A percentile compares a stretch with the other conserved stretches of the same genome.
These are phyloP conservation scores for Sarocladiaceae sp. DNA, from an alignment of 2,329 filamentous ascomycete genomes.

Conservation along the genomic window DNA sequence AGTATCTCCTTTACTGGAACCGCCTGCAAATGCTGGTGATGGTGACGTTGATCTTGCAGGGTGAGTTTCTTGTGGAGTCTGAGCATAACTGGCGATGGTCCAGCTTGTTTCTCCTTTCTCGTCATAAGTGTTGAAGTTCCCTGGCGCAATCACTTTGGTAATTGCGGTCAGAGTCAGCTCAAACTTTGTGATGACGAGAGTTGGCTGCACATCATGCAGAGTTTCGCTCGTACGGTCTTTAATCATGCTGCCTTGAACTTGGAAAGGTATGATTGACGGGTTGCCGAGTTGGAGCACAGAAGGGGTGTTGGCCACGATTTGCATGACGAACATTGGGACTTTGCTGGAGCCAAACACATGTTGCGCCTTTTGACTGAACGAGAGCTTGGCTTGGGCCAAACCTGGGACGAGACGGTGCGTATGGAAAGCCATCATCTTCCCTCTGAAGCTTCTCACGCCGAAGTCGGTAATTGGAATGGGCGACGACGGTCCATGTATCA, in stretches of 20 bases:
- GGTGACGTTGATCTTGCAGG: not conserved
- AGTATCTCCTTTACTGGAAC: not conserved
- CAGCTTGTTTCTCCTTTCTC: not conserved
- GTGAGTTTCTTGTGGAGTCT: not conserved
- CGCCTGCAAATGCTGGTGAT: not conserved
- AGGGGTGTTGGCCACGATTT: not conserved
- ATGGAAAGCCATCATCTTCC: not conserved
- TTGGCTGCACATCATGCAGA: not conserved
- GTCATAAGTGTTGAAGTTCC: not conserved
- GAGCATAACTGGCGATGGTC: not conserved
- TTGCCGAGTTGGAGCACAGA: not conserved
- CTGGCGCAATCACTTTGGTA: not conserved
- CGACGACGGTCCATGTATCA: not conserved
- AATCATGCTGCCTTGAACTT: not conserved
- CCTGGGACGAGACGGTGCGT: no score
- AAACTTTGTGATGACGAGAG: not conserved
- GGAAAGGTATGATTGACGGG: not conserved
- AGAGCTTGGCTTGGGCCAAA: not conserved
- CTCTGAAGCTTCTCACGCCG: not conserved
- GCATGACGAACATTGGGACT: not conserved
- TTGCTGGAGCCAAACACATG: not conserved
- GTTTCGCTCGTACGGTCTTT: not conserved
- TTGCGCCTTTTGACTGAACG: not conserved
- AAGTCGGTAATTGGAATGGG: not conserved
- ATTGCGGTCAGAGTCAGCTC: not conserved